Percentiles rank a stretch among this genome's conserved stretches.
Evolutionary conservation across 345 rosid genomes (phyloP).

Genomic region (Eucalyptus paniculata): DNA sequence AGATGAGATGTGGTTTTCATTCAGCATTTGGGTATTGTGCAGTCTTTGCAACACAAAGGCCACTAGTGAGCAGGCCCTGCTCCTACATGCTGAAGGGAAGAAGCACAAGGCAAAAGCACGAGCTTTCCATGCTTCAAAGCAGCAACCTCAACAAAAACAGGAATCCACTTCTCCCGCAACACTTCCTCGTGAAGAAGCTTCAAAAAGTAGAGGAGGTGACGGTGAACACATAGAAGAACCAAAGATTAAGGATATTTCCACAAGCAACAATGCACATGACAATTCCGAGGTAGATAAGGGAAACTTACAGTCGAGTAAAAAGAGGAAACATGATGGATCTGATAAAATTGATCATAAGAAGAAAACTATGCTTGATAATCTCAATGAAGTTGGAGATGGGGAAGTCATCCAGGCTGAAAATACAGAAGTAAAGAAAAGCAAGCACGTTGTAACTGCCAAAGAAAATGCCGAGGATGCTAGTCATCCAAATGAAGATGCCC

Average conservation of each 20-base stretch:
- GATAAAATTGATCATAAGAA: not conserved
- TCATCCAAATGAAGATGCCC: conserved; percentile 7
- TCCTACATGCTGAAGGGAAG: conserved; percentile 93
- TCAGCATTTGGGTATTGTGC: not conserved
- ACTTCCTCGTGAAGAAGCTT: conserved; percentile 9
- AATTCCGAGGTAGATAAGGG: conserved; percentile 12
- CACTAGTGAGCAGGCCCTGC: conserved; percentile 70
- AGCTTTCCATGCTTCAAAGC: conserved; percentile 51
- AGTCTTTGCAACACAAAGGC: conserved; percentile 85
- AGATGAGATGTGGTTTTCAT: not conserved
- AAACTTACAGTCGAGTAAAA: conserved; percentile 16
- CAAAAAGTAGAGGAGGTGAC: conserved; percentile 4
- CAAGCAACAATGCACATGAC: not conserved
- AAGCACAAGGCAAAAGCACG: conserved; percentile 75
- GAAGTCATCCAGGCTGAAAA: conserved; percentile 23
- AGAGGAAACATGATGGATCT: conserved; percentile 42
- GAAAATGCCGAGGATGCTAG: conserved; percentile 3
- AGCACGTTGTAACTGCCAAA: not conserved
- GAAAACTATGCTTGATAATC: not conserved
- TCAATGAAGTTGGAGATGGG: conserved; percentile 11
- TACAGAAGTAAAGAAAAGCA: conserved; percentile 26
- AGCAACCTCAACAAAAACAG: conserved; percentile 26
- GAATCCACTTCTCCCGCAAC: conserved; percentile 16
- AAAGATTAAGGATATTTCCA: conserved; percentile 8
- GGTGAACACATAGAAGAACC: conserved; percentile 6